Evolutionary conservation across 352 stramenopile genomes (phyloP), one percentile per base, ranked within the genome.

Genomic region (Pythium apleroticum): DNA sequence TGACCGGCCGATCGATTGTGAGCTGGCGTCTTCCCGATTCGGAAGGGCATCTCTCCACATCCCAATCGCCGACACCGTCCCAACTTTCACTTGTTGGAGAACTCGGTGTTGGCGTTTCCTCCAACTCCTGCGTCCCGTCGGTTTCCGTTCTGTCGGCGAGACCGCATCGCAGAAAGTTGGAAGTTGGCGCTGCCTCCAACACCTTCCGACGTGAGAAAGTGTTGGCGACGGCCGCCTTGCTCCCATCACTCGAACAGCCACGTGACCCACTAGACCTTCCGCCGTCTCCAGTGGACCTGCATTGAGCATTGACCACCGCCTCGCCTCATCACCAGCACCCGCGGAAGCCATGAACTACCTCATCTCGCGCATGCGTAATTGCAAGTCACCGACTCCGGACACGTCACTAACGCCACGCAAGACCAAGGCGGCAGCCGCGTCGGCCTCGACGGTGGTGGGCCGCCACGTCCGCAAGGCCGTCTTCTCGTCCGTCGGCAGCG

Each of bases 401-500:
- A 56, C 63, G 14, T 52, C 65, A 48, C 24, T 52, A 8, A 66
- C 57, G 56, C 60, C 61, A 24, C 60, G 45, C 54, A 74, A 71
- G 55, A 9, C 54, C n/a, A 60, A 68, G 37, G 14, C 11, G 25
- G 14, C 15, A 25, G 37, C 31, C n/a, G 37, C 35, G 17, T 20
- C 35, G 15, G 43, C 43, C n/a, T 50, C 43, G 43, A 20, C 43
- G 43, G 43, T 50, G 19, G 43, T 60, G 5, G 35, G 57, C 20
- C 50, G 67, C 28, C 52, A 53, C 37, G 22, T 63, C 28, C 63
- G 57, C 24, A 58, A 62, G 33, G n/a, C 71, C 56, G 88, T 84
- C 65, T 95, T 96, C 63, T 63, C 78, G 60, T 95, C 88, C 6
- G 84, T 96, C 3, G 82, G 79, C 41, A 91, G 78, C 52, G 85